A percentile compares a stretch with the other conserved stretches of the same genome.
phyloP scores from a whole-genome alignment of 768 basidiomycete genomes.

The Serendipita sp. region DNA sequence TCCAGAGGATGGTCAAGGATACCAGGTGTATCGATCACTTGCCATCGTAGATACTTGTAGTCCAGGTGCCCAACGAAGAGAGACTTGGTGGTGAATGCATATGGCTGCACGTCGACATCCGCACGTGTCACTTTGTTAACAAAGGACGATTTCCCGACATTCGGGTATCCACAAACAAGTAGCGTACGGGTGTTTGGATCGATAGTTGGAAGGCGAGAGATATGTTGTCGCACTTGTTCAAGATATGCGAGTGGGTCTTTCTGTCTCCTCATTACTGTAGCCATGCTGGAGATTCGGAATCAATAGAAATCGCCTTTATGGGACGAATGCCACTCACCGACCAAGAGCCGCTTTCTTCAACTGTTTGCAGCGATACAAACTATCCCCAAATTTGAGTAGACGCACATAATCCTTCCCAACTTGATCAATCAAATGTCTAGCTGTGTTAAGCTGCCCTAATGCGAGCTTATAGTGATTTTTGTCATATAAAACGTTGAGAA shows the following conservation, averaged over 20 bases:
- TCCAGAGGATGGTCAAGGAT: conserved; percentile 95
- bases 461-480: conserved; percentile 99
- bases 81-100: conserved; percentile 97
- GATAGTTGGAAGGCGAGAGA: conserved; percentile 93
- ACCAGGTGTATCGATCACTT: conserved; percentile 98
- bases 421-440: conserved; percentile 88
- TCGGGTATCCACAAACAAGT: conserved; percentile 96
- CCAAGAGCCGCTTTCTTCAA: conserved; percentile 94
- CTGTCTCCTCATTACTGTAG: conserved; percentile 94
- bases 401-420: conserved; percentile 95
- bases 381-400: conserved; percentile 94
- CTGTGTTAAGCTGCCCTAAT: conserved; percentile 89
- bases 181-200: conserved; percentile 97
- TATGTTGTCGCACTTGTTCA: conserved; percentile 98
- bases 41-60: conserved; percentile 98
- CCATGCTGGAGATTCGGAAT: conserved; percentile 51
- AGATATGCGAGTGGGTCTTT: conserved; percentile 97
- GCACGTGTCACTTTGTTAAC: conserved; percentile 99
- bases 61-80: conserved; percentile 98
- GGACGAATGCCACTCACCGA: conserved; percentile 39
- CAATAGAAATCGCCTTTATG: conserved; percentile 5
- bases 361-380: conserved; percentile 95
- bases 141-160: conserved; percentile 98
- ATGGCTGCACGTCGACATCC: conserved; percentile 98
- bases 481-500: conserved; percentile 98